These are phyloP conservation scores for Suillus clintonianus DNA, from an alignment of 768 basidiomycete species.

Conservation along the genomic window DNA sequence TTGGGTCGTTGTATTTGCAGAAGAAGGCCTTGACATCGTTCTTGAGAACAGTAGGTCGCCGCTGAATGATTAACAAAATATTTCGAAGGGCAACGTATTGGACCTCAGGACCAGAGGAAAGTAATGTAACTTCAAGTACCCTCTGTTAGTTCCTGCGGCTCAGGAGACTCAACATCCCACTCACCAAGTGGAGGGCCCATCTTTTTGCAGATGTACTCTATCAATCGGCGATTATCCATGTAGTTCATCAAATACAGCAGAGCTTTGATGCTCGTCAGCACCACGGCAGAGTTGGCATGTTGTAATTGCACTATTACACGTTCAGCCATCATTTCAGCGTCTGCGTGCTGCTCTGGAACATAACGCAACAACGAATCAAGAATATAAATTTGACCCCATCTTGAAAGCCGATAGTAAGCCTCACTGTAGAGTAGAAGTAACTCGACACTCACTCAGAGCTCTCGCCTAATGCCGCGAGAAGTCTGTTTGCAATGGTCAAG, in stretches of 20 bases:
- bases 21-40: slow-evolving; percentile 99
- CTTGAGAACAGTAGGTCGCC: slow-evolving; percentile 86
- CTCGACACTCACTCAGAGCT: slow-evolving; percentile 85
- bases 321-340: slow-evolving; percentile 95
- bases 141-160: slow-evolving; percentile 5
- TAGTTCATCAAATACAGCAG: slow-evolving; percentile 98
- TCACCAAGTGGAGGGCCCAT: slow-evolving; percentile 97
- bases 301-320: slow-evolving; percentile 91
- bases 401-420: slow-evolving; percentile 35
- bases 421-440: slow-evolving; percentile 2
- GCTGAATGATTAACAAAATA: slow-evolving; percentile 95
- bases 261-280: slow-evolving; percentile 96
- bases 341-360: slow-evolving; percentile 84
- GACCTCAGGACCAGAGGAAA: slow-evolving; percentile 97
- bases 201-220: slow-evolving; percentile 92
- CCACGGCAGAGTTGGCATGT: slow-evolving; percentile 99
- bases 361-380: slow-evolving; percentile 91
- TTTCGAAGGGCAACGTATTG: slow-evolving; percentile 98
- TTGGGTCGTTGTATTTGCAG: slow-evolving; percentile 99
- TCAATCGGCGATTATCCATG: slow-evolving; percentile 85
- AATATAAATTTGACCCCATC: slow-evolving; percentile 99
- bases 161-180: neutral
- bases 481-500: slow-evolving; percentile 81
- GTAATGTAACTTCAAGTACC: slow-evolving; percentile 69
- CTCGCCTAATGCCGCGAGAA: slow-evolving; percentile 89